Percentiles rank a stretch among this genome's conserved stretches.
These are phyloP conservation scores for Magnolia officinalis DNA, from an alignment of 164 flowering plant species.

Conservation along the genomic window DNA sequence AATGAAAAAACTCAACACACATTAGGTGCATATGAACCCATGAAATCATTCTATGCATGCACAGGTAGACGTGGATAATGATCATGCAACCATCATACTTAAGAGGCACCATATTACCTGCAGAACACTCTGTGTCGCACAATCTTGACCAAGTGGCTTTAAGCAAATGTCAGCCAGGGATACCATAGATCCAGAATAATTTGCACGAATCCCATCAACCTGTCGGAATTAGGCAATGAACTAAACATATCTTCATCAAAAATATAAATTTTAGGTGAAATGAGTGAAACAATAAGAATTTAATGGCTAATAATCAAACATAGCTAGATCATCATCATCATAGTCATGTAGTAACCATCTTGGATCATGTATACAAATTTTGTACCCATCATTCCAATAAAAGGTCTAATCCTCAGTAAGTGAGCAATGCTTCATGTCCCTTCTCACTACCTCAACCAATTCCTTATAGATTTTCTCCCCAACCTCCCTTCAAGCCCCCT, in stretches of 20 bases:
- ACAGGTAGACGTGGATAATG: neutral
- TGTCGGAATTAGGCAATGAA: constrained; percentile 22
- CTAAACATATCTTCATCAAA: neutral
- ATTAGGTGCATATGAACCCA: neutral
- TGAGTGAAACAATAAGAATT: neutral
- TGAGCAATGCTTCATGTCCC: no score
- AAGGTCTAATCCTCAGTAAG: neutral
- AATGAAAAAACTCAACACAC: neutral
- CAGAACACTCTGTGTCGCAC: constrained; percentile 91
- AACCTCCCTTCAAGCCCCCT: no score
- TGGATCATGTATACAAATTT: no score
- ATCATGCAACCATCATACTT: neutral
- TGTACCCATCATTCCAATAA: neutral
- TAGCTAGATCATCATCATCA: neutral
- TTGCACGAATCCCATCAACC: constrained; percentile 79
- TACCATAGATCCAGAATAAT: constrained; percentile 70
- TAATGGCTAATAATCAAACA: neutral
- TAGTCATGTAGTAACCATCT: no score
- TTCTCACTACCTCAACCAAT: no score
- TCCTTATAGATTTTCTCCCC: no score
- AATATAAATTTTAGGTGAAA: neutral
- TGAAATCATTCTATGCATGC: neutral
- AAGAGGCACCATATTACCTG: constrained; percentile 47
- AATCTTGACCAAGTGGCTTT: constrained; percentile 89
- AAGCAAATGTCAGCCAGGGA: constrained; percentile 81